phyloP scores from a whole-genome alignment of 768 basidiomycete species.

The Agrocybe praecox region DNA sequence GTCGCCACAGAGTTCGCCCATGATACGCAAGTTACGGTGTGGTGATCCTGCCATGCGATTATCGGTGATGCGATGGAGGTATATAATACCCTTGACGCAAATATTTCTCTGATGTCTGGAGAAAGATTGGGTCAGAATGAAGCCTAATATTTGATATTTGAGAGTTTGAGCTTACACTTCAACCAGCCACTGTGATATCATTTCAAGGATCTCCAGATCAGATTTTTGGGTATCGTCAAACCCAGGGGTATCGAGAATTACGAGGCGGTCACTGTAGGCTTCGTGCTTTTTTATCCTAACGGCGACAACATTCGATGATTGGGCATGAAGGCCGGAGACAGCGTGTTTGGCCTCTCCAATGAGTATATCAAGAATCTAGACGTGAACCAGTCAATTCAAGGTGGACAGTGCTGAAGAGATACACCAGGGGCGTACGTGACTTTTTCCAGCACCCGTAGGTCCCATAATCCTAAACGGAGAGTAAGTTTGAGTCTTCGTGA shows the following conservation, averaged over 20 bases:
- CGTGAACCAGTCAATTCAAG: too few relatives aligned
- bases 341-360: too few relatives aligned
- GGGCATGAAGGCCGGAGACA: too few relatives aligned
- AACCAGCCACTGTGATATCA: slow-evolving; percentile 13
- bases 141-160: neutral
- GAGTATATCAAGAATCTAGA: too few relatives aligned
- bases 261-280: too few relatives aligned
- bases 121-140: neutral
- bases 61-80: slow-evolving; percentile 46
- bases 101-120: slow-evolving; percentile 6
- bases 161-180: neutral
- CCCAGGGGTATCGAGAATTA: neutral
- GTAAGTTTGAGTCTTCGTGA: too few relatives aligned
- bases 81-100: slow-evolving; percentile 36
- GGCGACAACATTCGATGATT: too few relatives aligned
- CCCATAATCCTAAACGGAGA: too few relatives aligned
- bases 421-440: too few relatives aligned
- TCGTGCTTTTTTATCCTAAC: too few relatives aligned
- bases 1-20: slow-evolving; percentile 49
- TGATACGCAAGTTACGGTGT: slow-evolving; percentile 44
- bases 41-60: slow-evolving; percentile 42
- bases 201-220: slow-evolving; percentile 13
- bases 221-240: slow-evolving; percentile 12
- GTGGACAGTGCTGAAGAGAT: too few relatives aligned
- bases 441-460: too few relatives aligned